Evolutionary conservation across 2,329 filamentous ascomycete species (phyloP), one percentile per base, ranked within the genome.

Genomic region (Thelonectria discophora): DNA sequence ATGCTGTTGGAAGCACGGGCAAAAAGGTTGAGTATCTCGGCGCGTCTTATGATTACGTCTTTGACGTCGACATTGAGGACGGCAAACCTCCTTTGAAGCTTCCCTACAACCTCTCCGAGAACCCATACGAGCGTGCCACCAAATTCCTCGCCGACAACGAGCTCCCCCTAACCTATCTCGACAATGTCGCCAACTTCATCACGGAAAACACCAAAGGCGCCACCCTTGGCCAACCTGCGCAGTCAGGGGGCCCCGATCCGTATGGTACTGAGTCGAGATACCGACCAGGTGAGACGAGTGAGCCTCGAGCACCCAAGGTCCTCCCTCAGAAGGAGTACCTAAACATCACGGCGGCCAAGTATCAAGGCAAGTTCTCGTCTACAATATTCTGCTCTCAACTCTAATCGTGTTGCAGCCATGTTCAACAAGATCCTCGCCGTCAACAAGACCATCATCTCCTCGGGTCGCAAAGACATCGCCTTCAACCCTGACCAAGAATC

Each of bases 21-120:
- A 88, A 88, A 60, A 93, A 94, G 78, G 87, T 88, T 8, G 84
- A 89, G 60, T 90, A 94, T 73, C 82, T 91, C 1, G 94, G 94
- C 32, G 87, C 97, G 73, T 91, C 94, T 63, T 99, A 97, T 75
- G 95, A 99, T 74, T 97, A 90, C 72, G 94, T 99, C 9, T 98
- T 98, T 69, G 94, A 97, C 73, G 94, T 97, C 24, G 94, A 97
- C 70, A 96, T 97, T 64, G 92, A 97, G 75, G 94, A 97, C 72
- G 94, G 93, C 54, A 94, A 96, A 73, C 94, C 94, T 12, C 88
- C 94, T 0, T 82, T 98, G 47, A 97, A 97, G 77, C 83, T 98
- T n/a, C 93, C 94, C 0, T 98, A 91, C 78, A 97, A 98, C 74
- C 84, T 94, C 12, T 93, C 91, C 1, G 90, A 97, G 74, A 97